Base-by-base conservation (phyloP, 1,139 yeast species). In the Debaryomycetaceae sp. region DNA sequence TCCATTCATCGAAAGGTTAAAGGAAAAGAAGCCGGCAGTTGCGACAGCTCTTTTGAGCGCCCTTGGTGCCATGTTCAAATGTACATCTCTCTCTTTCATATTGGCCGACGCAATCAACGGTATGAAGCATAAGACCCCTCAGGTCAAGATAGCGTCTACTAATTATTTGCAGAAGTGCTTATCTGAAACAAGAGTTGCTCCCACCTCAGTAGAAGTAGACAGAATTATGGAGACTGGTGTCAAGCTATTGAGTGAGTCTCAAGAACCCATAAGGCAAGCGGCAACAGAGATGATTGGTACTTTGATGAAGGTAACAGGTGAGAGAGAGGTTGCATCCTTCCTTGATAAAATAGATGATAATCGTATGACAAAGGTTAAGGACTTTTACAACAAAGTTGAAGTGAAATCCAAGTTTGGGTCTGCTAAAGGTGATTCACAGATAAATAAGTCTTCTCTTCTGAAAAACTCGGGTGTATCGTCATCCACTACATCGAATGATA, bases 1-100 rank as follows among this genome's bases (percentile, higher is more conserved):
- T 0, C 84, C 95, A 0, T 67, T 87, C 50, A 66, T 93, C 39
- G 97, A 90, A 52, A 76, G 97, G 55, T 80, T 89, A 11, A 91
- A 90, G 59, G 99, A 93, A 62, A 89, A 87, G 69, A 93, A 93
- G 58, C 84, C 80, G 11, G 69, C 84, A 2, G 95, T 89, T 1
- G 72, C 87, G 1, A 89, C 83, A 33, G 86, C 95, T 1, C 69
- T 93, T 29, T 71, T 74, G 23, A 67, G 63, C 39, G 84, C 93
- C 1, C 69, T 90, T 46, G 88, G 84, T 62, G 78, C 87, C 0
- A 72, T 87, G 6, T 87, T 83, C 55, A 46, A 49, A 24, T 58
- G 66, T 41, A 70, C 85, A 5, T 70, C 81, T 1, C 69, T 81
- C 36, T 65, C 74, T 20, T 90, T 82, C 42, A 67, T 89, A 13